These are phyloP conservation scores for Cystobasidiaceae sp. DNA, from an alignment of 1,284 basidiomycete species.

Conservation along the genomic window DNA sequence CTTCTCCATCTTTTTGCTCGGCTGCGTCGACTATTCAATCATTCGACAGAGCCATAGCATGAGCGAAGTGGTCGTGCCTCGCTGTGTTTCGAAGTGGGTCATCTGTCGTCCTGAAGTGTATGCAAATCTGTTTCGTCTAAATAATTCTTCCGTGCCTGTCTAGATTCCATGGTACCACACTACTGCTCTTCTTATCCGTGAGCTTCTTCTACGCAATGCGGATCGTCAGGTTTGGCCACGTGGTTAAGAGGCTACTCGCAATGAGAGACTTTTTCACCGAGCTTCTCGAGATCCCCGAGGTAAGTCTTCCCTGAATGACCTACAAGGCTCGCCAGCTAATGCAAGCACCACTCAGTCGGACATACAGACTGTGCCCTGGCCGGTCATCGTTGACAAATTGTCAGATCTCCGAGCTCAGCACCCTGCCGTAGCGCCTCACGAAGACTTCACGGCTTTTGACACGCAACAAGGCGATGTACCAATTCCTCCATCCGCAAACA, in stretches of 20 bases:
- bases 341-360: slow-evolving; percentile 66
- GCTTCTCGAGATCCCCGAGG: slow-evolving; percentile 56
- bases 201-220: slow-evolving; percentile 67
- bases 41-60: slow-evolving; percentile 54
- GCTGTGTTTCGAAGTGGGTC: slow-evolving; percentile 70
- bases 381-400: slow-evolving; percentile 84
- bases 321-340: neutral
- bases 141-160: too few species aligned
- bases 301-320: slow-evolving; percentile 40
- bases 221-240: slow-evolving; percentile 51
- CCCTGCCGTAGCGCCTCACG: slow-evolving; percentile 37
- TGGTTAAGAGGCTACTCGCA: slow-evolving; percentile 68
- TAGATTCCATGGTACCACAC: slow-evolving; percentile 71
- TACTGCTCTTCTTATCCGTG: slow-evolving; percentile 73
- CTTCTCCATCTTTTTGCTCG: slow-evolving; percentile 91
- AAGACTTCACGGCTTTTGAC: slow-evolving; percentile 61
- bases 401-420: slow-evolving; percentile 41
- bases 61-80: slow-evolving; percentile 70
- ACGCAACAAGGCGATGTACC: slow-evolving; percentile 50
- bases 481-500: slow-evolving; percentile 43
- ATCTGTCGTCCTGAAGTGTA: neutral
- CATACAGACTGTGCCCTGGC: slow-evolving; percentile 96
- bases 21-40: slow-evolving; percentile 88
- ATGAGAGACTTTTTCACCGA: slow-evolving; percentile 81
- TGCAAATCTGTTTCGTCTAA: neutral